phyloP scores from a whole-genome alignment of 768 basidiomycete species.

The Boletus insuetus region DNA sequence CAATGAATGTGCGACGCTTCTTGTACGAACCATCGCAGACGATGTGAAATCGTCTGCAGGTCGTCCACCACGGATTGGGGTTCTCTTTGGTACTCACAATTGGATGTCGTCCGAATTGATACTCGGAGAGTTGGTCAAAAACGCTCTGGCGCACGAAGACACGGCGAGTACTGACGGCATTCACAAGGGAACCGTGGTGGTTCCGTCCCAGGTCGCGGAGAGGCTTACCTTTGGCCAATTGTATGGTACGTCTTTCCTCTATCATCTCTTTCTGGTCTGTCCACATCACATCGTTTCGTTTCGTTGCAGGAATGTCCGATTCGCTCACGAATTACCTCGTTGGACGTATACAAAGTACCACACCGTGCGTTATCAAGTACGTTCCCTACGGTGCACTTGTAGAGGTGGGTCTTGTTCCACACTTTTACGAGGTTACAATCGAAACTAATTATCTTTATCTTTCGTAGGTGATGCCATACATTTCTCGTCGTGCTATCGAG shows the following conservation, averaged over 20 bases:
- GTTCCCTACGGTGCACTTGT: conserved; percentile 72
- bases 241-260: conserved; percentile 53
- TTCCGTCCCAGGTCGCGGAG: conserved; percentile 58
- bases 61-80: conserved; percentile 43
- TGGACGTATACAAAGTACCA: conserved; percentile 42
- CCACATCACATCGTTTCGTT: background rate
- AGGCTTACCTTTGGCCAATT: conserved; percentile 77
- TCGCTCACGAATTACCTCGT: conserved; percentile 73
- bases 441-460: background rate
- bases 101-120: conserved; percentile 63
- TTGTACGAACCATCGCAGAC: conserved; percentile 55
- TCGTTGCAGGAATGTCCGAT: conserved; percentile 74
- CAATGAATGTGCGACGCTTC: conserved; percentile 53
- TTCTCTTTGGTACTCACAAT: conserved; percentile 89
- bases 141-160: conserved; percentile 43
- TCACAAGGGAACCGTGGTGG: conserved; percentile 33
- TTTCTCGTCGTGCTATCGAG: conserved; percentile 85
- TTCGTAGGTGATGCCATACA: conserved; percentile 83
- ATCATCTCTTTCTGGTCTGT: background rate
- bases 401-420: conserved; percentile 42
- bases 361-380: conserved; percentile 83
- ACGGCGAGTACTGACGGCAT: conserved; percentile 3
- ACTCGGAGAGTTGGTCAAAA: conserved; percentile 53
- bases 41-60: conserved; percentile 39
- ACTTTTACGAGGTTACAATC: no score